Evolutionary conservation across 441 rosid species (phyloP), one percentile per base, ranked within the genome.

Genomic region (Pelargonium myrrhifolium): DNA sequence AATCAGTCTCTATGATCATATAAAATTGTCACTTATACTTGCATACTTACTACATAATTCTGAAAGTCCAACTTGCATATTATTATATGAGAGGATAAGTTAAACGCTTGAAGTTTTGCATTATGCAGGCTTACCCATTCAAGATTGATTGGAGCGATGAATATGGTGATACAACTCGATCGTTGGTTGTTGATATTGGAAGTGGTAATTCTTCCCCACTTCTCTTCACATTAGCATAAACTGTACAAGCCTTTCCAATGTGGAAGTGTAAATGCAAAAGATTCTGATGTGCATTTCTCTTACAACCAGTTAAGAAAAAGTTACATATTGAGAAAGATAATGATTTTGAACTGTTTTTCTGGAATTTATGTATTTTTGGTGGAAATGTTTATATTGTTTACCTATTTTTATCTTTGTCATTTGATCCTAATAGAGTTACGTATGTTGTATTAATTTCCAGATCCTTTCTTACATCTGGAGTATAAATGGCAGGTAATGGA

Each of bases 181-280:
- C 89, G 24, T 80, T 89, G 82, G 80, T 81, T 22, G 87, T 89
- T 71, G 95, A 87, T 77, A 79, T 86, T 74, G 90, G 95, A 82
- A 80, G 92, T 40, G 92, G 92, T 87, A 81, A 64, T 49, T 17
- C 20, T 63, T 72, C 62, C 18, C 49, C 66, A 42, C 39, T 65
- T 77, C 43, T 59, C 31, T n/a, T 40, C 53, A 20, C 49, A 7
- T 7, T n/a, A 10, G 24, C 40, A 47, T 47, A 11, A 47, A 47
- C 55, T 4, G 17, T 12, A 15, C 55, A 47, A 15, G 7, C 55
- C 17, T 12, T 47, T 47, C 55, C 55, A 47, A 3, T n/a, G 55
- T 47, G 55, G 55, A 47, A 47, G 55, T 15, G 17, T 47, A 47
- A 11, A 47, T 47, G 17, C 7, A 47, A 47, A 47, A 47, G n/a